A percentile compares a stretch with the other conserved stretches of the same genome.
phyloP scores from a whole-genome alignment of 768 basidiomycete species.

The Clathrus columnatus region DNA sequence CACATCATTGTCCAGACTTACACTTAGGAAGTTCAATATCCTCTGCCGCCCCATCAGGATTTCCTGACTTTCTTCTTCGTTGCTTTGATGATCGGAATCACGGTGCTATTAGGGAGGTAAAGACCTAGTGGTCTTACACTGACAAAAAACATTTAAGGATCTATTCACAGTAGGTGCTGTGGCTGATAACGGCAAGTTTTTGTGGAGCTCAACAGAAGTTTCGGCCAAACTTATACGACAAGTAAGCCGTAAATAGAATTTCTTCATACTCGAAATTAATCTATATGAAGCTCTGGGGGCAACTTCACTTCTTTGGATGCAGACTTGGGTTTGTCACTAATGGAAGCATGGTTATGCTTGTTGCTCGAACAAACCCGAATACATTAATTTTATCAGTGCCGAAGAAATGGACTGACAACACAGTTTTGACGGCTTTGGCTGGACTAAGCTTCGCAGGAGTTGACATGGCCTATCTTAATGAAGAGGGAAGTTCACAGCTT shows the following conservation, averaged over 20 bases:
- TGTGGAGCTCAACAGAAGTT: neutral
- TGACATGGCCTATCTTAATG: neutral
- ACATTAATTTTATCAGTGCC: neutral
- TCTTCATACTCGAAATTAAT: neutral
- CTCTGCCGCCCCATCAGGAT: too few relatives aligned
- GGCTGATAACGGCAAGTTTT: neutral
- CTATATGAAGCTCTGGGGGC: neutral
- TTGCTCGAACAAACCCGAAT: neutral
- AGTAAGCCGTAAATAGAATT: neutral
- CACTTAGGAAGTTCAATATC: neutral
- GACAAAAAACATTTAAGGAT: neutral
- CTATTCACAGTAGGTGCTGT: neutral
- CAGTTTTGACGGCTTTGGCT: neutral
- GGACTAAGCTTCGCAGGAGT: neutral
- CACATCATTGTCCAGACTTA: neutral
- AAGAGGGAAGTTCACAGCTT: neutral
- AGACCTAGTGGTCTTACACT: neutral
- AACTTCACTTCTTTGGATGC: neutral
- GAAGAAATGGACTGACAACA: neutral
- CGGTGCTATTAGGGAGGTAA: neutral
- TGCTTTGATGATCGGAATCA: too few relatives aligned
- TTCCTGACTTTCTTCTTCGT: neutral
- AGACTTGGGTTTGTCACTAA: neutral
- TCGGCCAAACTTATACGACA: neutral
- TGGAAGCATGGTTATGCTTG: neutral